These are phyloP conservation scores for Pseudogymnoascus sp. DNA, from an alignment of 2,329 filamentous ascomycete genomes.

Conservation along the genomic window DNA sequence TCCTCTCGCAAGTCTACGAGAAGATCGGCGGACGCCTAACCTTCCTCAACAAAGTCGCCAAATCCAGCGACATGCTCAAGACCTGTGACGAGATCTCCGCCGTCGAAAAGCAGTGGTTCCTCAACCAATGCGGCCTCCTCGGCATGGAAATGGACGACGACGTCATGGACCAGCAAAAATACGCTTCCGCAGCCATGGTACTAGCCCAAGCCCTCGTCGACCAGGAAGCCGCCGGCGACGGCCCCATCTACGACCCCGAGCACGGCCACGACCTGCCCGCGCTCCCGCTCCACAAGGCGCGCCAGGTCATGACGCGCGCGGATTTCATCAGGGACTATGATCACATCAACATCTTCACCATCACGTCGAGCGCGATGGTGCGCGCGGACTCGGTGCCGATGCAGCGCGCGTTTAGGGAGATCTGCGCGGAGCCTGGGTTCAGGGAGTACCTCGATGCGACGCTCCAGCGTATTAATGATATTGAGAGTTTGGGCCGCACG, in stretches of 20 bases:
- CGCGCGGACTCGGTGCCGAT: slow-evolving; percentile 92
- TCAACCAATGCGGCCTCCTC: slow-evolving; percentile 72
- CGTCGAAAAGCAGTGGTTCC: slow-evolving; percentile 68
- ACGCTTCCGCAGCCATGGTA: slow-evolving; percentile 88
- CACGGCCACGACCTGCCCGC: slow-evolving; percentile 69
- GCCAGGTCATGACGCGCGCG: slow-evolving; percentile 88
- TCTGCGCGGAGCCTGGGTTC: slow-evolving; percentile 70
- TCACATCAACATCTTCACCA: slow-evolving; percentile 89
- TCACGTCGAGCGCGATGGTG: slow-evolving; percentile 78
- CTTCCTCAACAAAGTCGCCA: slow-evolving; percentile 86
- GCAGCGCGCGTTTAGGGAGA: slow-evolving; percentile 82
- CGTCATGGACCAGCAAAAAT: slow-evolving; percentile 97
- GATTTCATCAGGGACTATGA: slow-evolving; percentile 94
- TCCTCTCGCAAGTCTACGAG: slow-evolving; percentile 73
- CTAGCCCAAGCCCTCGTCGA: slow-evolving; percentile 88
- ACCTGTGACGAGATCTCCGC: slow-evolving; percentile 67
- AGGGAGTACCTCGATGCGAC: slow-evolving; percentile 75
- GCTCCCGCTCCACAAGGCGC: slow-evolving; percentile 71
- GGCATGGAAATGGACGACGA: slow-evolving; percentile 83
- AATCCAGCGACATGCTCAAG: slow-evolving; percentile 67
- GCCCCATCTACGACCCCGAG: slow-evolving; percentile 51
- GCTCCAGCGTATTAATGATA: slow-evolving; percentile 76
- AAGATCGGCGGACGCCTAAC: slow-evolving; percentile 80
- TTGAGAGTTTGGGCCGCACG: slow-evolving; percentile 89
- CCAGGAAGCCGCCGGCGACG: slow-evolving; percentile 26